These are phyloP conservation scores for Orbilia ellipsospora DNA, from an alignment of 2,329 filamentous ascomycete species.

Conservation along the genomic window DNA sequence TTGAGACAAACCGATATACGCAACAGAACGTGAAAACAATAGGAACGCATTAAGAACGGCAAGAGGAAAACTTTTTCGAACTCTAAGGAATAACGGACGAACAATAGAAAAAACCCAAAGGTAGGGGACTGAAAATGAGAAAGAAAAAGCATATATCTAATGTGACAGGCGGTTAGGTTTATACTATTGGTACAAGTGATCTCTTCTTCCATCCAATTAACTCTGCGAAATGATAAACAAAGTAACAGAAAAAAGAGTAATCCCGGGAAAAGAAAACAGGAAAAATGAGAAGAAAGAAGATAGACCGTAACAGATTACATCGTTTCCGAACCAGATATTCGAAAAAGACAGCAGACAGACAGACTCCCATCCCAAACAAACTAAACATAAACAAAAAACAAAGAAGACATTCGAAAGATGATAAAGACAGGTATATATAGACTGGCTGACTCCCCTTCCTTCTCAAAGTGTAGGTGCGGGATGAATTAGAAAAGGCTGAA, in stretches of 20 bases:
- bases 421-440: not conserved
- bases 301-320: slow-evolving; percentile 27
- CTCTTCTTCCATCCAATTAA: slow-evolving; percentile 4
- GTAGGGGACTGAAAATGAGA: slow-evolving; percentile 24
- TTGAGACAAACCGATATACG: not conserved
- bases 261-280: not conserved
- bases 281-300: slow-evolving; percentile 2
- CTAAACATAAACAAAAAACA: slow-evolving; percentile 5
- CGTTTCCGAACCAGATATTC: slow-evolving; percentile 18
- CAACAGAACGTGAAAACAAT: not conserved
- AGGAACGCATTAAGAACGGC: slow-evolving; percentile 9
- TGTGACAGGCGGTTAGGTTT: slow-evolving; percentile 36
- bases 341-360: slow-evolving; percentile 13
- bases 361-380: slow-evolving; percentile 49
- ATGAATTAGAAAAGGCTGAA: not conserved
- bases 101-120: not conserved
- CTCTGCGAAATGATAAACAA: slow-evolving; percentile 14
- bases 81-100: slow-evolving; percentile 14
- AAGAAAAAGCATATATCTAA: slow-evolving; percentile 32
- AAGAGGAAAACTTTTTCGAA: slow-evolving; percentile 37
- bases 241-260: not conserved
- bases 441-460: no score
- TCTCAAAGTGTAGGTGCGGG: no score
- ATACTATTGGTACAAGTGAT: slow-evolving; percentile 53
- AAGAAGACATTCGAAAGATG: not conserved